Evolutionary conservation across 768 basidiomycete genomes (phyloP).

Genomic region (Podaxis sp.): DNA sequence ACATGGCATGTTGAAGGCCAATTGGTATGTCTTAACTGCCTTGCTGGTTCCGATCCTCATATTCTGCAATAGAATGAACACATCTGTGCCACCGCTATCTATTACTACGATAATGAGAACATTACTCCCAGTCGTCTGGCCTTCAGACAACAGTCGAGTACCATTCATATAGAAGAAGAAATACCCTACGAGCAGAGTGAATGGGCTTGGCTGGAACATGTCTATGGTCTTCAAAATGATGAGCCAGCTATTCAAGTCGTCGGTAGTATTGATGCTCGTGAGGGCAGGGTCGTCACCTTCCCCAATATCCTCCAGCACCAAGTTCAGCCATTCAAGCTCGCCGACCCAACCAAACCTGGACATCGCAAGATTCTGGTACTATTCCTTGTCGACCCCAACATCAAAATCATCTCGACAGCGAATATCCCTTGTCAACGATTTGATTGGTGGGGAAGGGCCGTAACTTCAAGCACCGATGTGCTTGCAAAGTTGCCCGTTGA

Average conservation of each 20-base stretch:
- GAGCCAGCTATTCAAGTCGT: constrained; percentile 26
- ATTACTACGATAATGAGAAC: constrained; percentile 28
- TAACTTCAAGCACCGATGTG: constrained; percentile 7
- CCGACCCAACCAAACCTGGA: constrained; percentile 33
- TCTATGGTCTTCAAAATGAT: constrained; percentile 26
- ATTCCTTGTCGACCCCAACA: constrained; percentile 33
- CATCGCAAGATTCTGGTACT: constrained; percentile 38
- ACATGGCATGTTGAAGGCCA: constrained; percentile 32
- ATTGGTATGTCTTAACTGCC: constrained; percentile 14
- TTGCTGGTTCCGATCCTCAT: not conserved
- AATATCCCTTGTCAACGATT: constrained; percentile 25
- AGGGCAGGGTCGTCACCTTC: constrained; percentile 36
- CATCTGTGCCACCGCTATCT: constrained; percentile 28
- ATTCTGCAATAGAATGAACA: constrained; percentile 27
- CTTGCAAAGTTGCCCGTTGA: constrained; percentile 25
- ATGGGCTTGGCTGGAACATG: constrained; percentile 25
- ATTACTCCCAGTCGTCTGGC: constrained; percentile 23
- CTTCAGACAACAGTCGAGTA: constrained; percentile 21
- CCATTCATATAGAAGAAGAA: not conserved
- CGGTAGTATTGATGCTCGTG: constrained; percentile 31
- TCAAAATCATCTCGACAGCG: constrained; percentile 22
- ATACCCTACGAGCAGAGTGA: constrained; percentile 23
- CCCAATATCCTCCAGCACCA: constrained; percentile 36
- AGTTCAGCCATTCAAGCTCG: constrained; percentile 32
- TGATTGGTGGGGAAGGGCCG: constrained; percentile 24